These are phyloP conservation scores for Umbelopsis sp. DNA, from an alignment of 192 early-diverging fungal genomes.

Conservation along the genomic window DNA sequence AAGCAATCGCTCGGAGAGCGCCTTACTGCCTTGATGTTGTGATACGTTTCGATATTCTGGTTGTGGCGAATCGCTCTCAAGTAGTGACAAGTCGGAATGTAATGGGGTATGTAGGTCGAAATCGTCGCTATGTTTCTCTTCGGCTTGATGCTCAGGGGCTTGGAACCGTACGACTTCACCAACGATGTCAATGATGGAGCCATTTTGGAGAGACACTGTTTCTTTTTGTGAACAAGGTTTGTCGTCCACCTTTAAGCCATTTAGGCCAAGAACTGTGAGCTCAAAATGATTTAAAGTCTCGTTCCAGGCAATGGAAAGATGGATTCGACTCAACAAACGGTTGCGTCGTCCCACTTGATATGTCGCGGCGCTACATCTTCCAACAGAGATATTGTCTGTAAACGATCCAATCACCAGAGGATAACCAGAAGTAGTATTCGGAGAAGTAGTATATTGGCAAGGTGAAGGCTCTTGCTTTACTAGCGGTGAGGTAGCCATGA, in stretches of 20 bases:
- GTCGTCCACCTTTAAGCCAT: slow-evolving; percentile 50
- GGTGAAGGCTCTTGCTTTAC: background rate
- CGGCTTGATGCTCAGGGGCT: slow-evolving; percentile 27
- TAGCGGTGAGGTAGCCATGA: background rate
- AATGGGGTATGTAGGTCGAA: slow-evolving; percentile 6
- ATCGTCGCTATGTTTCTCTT: slow-evolving; percentile 1
- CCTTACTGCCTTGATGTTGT: slow-evolving; percentile 6
- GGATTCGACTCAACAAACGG: slow-evolving; percentile 53
- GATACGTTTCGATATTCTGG: slow-evolving; percentile 6
- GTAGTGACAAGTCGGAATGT: slow-evolving; percentile 18
- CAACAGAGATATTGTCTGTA: slow-evolving; percentile 42
- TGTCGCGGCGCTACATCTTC: slow-evolving; percentile 50
- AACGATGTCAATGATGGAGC: slow-evolving; percentile 50
- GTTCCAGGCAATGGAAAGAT: slow-evolving; percentile 47
- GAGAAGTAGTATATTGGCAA: slow-evolving; percentile 6
- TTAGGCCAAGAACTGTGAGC: slow-evolving; percentile 51
- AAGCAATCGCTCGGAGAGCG: background rate
- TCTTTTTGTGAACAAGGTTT: slow-evolving; percentile 41
- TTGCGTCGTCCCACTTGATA: slow-evolving; percentile 54
- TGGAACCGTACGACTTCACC: slow-evolving; percentile 49
- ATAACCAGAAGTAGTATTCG: slow-evolving; percentile 20
- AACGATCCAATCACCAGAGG: slow-evolving; percentile 37
- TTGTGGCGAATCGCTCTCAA: background rate
- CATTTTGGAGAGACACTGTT: slow-evolving; percentile 34
- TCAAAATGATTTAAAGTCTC: slow-evolving; percentile 31